These are phyloP conservation scores for Closterium sp. DNA, from an alignment of 139 green algal species.

Conservation along the genomic window DNA sequence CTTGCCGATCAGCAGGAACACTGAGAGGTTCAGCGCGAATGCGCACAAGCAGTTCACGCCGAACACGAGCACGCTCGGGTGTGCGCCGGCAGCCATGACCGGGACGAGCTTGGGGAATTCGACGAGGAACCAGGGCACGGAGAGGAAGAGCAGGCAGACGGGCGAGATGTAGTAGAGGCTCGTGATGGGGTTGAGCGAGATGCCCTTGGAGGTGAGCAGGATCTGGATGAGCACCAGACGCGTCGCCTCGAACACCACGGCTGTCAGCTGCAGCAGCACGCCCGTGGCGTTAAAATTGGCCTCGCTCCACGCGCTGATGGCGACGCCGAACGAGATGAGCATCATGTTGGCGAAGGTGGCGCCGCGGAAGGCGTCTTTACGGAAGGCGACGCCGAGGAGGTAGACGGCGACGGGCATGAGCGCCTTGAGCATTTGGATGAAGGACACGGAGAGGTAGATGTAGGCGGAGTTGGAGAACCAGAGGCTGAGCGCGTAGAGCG, in stretches of 20 bases:
- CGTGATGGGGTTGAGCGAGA: slow-evolving; percentile 84
- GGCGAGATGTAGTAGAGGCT: slow-evolving; percentile 89
- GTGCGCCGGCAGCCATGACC: slow-evolving; percentile 25
- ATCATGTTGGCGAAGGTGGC: slow-evolving; percentile 74
- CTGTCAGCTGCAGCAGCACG: slow-evolving; percentile 69
- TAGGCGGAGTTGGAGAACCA: slow-evolving; percentile 96
- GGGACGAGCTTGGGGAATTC: slow-evolving; percentile 50
- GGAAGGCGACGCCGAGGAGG: slow-evolving; percentile 63
- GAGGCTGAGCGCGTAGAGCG: slow-evolving; percentile 84
- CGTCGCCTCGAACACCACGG: slow-evolving; percentile 75
- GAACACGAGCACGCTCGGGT: slow-evolving; percentile 72
- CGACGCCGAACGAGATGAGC: slow-evolving; percentile 86
- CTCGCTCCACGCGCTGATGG: slow-evolving; percentile 62
- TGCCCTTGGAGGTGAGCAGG: slow-evolving; percentile 79
- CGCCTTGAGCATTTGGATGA: slow-evolving; percentile 98
- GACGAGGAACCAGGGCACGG: slow-evolving; percentile 68
- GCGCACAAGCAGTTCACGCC: slow-evolving; percentile 80
- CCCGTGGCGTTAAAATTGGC: slow-evolving; percentile 84
- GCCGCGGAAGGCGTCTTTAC: slow-evolving; percentile 67
- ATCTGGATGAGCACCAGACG: slow-evolving; percentile 61
- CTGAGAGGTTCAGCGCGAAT: slow-evolving; percentile 71
- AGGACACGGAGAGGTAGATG: slow-evolving; percentile 94
- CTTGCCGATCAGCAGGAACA: slow-evolving; percentile 70
- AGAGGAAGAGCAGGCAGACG: slow-evolving; percentile 61
- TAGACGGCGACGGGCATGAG: slow-evolving; percentile 86